Base-by-base conservation (phyloP, 257 asterid species). In the Dorcoceras hygrometricum region DNA sequence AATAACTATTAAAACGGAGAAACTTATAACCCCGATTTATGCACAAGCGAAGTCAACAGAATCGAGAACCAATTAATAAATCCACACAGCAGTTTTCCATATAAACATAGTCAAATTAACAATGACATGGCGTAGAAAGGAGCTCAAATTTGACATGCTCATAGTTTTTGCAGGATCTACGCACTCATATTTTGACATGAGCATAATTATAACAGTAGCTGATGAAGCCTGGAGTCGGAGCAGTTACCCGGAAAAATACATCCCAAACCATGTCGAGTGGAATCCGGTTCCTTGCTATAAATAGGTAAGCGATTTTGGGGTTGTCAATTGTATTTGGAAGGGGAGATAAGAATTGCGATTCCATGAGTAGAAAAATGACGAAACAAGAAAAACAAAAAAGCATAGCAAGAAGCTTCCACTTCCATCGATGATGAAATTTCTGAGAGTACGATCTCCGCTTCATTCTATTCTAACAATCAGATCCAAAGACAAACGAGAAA, bases 241-340 rank as follows among this genome's bases (percentile, higher is more conserved):
- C 5, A 65, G 64, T 61, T 78, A 91, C 98, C 96, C 78, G 87
- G 73, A 89, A 89, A 75, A 85, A 91, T 4, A 73, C 90, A 73
- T 89, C 95, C 98, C 98, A 91, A 55, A 89, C 85, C 68, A 80
- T 66, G 70, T 89, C 98, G 65, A 89, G 78, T 19, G 95, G 89
- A 69, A 89, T 85, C 71, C 98, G 95, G 75, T 91, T 91, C 65
- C 98, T 84, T 71, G 98, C 95, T 67, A 89, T 87, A 72, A 87
- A 91, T 34, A 91, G 81, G 69, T 84, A 91, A 28, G 96, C 95
- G 25, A 89, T 82, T 65, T 82, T 91, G 59, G 96, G 96, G 59
- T 82, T 84, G 66, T 77, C 82, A 19, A 78, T 75, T n/a, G 73
- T 43, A 39, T n/a, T n/a, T n/a, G n/a, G n/a, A n/a, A 89, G 83